These are phyloP conservation scores for Benincasa hispida DNA, from an alignment of 306 rosid species.

Conservation along the genomic window DNA sequence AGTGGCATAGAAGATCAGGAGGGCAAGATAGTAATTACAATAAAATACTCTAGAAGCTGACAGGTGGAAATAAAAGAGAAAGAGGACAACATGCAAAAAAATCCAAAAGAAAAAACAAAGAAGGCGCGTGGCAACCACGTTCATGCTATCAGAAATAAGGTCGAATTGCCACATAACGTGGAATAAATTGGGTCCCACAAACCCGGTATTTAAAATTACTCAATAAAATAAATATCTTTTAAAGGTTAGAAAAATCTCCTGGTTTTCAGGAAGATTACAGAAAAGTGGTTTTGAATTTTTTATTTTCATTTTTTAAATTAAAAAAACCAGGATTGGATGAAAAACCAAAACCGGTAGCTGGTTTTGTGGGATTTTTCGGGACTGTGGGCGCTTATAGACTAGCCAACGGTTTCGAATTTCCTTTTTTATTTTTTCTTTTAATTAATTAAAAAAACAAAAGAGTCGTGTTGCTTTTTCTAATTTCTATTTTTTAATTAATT, in stretches of 20 bases:
- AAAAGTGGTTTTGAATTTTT: constrained; percentile 8
- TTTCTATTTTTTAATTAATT: background rate
- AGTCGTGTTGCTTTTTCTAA: background rate
- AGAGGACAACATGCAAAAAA: constrained; percentile 50
- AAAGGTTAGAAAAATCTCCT: constrained; percentile 37
- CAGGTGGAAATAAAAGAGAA: constrained; percentile 10
- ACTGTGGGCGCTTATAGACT: constrained; percentile 40
- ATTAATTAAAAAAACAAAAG: background rate
- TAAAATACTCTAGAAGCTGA: background rate
- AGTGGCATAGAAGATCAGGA: background rate
- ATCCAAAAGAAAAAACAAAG: constrained; percentile 24
- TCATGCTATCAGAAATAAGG: constrained; percentile 31
- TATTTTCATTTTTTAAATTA: too few relatives aligned
- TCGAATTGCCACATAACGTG: constrained; percentile 86
- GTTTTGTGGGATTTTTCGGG: constrained; percentile 23
- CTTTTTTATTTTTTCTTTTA: background rate
- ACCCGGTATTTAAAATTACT: background rate
- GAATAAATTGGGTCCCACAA: constrained; percentile 19
- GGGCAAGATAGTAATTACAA: constrained; percentile 2
- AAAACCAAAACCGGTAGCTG: constrained; percentile 21
- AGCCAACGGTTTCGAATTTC: constrained; percentile 27
- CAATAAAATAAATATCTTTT: background rate
- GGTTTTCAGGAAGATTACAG: constrained; percentile 57
- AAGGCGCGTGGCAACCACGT: constrained; percentile 61
- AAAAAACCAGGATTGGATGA: background rate